phyloP scores from a whole-genome alignment of 2,329 filamentous ascomycete genomes.

The Trichoderma brevicompactum region DNA sequence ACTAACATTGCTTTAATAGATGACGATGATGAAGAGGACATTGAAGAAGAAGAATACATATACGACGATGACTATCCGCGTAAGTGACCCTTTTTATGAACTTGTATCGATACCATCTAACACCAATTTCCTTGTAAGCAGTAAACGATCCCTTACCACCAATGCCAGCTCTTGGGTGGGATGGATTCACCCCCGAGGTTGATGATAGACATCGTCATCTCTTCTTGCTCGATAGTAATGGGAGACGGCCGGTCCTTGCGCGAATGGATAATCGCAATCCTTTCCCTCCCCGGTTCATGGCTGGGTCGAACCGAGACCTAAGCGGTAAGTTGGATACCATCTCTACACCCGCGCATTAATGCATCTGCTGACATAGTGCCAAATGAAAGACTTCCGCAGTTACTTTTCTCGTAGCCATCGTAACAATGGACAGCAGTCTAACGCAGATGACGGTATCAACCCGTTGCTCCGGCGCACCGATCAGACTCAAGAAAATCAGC shows the following conservation, averaged over 20 bases:
- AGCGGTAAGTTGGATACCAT: constrained; percentile 47
- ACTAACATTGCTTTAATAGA: constrained; percentile 35
- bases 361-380: constrained; percentile 20
- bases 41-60: constrained; percentile 69
- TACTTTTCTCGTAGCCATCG: constrained; percentile 59
- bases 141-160: constrained; percentile 39
- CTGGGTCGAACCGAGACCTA: constrained; percentile 58
- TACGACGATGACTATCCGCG: constrained; percentile 64
- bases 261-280: constrained; percentile 56
- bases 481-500: constrained; percentile 50
- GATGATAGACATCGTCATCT: constrained; percentile 54
- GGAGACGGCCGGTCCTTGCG: constrained; percentile 41
- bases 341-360: neutral
- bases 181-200: constrained; percentile 58
- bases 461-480: constrained; percentile 75
- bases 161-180: constrained; percentile 61
- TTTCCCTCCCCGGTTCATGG: constrained; percentile 61
- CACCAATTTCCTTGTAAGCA: neutral
- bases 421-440: constrained; percentile 56
- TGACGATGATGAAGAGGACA: constrained; percentile 68
- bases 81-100: constrained; percentile 44
- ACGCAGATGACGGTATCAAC: constrained; percentile 80
- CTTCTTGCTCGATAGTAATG: constrained; percentile 57
- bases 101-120: neutral
- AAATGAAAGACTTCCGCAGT: constrained; percentile 51